These are phyloP conservation scores for Lachancea waltii DNA, from an alignment of 805 yeast genomes.

Conservation along the genomic window DNA sequence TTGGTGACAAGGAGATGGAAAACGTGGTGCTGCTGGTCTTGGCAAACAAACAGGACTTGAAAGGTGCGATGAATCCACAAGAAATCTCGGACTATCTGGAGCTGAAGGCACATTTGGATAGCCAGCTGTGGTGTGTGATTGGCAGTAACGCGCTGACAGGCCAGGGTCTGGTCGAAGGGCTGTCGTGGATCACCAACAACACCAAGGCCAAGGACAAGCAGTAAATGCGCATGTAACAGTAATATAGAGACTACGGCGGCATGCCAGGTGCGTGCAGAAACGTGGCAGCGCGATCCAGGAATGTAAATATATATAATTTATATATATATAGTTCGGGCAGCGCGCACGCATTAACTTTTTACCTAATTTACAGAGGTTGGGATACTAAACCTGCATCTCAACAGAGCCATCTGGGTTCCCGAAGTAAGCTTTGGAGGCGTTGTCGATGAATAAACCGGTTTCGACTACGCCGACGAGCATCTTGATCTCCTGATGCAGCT, in stretches of 20 bases:
- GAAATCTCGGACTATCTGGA: slow-evolving; percentile 71
- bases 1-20: slow-evolving; percentile 77
- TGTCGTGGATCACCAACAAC: slow-evolving; percentile 77
- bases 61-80: slow-evolving; percentile 66
- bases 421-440: slow-evolving; percentile 75
- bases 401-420: slow-evolving; percentile 77
- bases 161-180: slow-evolving; percentile 80
- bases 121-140: slow-evolving; percentile 84
- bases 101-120: slow-evolving; percentile 47
- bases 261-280: neutral
- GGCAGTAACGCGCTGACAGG: slow-evolving; percentile 89
- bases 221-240: neutral
- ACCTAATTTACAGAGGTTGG: no score
- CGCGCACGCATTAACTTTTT: no score
- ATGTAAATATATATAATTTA: no score
- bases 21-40: slow-evolving; percentile 73
- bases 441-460: slow-evolving; percentile 76
- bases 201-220: slow-evolving; percentile 19
- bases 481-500: slow-evolving; percentile 62
- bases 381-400: slow-evolving; percentile 25
- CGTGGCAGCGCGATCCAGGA: no score
- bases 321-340: no score
- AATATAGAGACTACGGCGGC: neutral
- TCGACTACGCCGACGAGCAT: slow-evolving; percentile 89
- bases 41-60: slow-evolving; percentile 84